Conservation (phyloP, 78 protist genomes). For the Tieghemostelium lacteum region DNA sequence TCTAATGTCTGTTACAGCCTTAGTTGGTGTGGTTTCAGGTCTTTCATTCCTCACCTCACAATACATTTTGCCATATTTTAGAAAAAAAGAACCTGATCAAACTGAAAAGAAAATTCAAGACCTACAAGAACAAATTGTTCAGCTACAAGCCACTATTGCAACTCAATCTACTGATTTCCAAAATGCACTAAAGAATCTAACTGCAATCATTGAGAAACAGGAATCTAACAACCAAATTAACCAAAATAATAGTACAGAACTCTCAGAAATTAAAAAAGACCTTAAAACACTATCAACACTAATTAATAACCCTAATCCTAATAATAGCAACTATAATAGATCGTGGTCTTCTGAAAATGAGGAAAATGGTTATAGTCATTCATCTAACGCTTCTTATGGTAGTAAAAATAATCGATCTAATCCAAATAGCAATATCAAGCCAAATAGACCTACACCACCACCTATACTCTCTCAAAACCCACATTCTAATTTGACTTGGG, state of each 20-base stretch:
- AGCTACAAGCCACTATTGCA: conserved; percentile 12
- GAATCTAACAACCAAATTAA: not conserved
- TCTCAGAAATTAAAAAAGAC: conserved; percentile 48
- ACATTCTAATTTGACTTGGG: conserved; percentile 52
- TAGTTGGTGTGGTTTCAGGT: not conserved
- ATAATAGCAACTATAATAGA: conserved; percentile 1
- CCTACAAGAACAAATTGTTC: conserved; percentile 38
- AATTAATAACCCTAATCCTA: not conserved
- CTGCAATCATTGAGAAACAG: not conserved
- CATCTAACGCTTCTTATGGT: not conserved
- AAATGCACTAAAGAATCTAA: not conserved
- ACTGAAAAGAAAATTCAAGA: conserved; percentile 22
- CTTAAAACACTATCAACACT: conserved; percentile 23
- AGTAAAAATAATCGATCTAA: not conserved
- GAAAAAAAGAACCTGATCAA: not conserved
- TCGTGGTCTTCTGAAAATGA: not conserved
- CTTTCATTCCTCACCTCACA: conserved; percentile 21
- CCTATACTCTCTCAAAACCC: conserved; percentile 23
- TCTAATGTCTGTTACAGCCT: conserved; percentile 21
- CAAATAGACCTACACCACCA: not conserved
- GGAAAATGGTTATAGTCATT: not conserved
- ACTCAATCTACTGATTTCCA: conserved; percentile 26
- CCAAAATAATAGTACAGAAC: conserved; percentile 17
- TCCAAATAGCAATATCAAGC: not conserved
- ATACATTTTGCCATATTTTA: conserved; percentile 47